Base-by-base conservation (phyloP, 192 early-diverging fungal genomes). In the Backusella tarrabulga region DNA sequence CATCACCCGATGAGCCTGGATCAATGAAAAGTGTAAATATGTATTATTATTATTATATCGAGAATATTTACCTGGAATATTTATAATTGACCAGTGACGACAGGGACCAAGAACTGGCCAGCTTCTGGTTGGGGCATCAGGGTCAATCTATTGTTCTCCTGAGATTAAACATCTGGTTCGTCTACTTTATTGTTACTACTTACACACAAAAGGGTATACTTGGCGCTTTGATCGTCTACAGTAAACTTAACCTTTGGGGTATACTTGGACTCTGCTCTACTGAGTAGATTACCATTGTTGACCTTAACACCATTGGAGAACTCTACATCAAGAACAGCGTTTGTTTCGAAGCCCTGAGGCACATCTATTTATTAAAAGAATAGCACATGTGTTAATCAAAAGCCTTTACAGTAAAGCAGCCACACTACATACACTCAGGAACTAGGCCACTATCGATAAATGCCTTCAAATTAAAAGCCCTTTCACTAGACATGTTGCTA, bases 81-180 rank as follows among this genome's bases (percentile, higher is more conserved):
- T 87, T 23, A 79, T 73, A 11, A 88, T 79, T 8, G 86, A 63
- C 89, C 87, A 88, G 72, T 90, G 89, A 66, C 89, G 86, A 71
- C 78, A 86, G 41, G 88, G 80, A 9, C 86, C 78, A 21, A 72
- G 74, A 21, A 73, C 77, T 34, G 85, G 85, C 42, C 86, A 56
- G 0, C n/a, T 56, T 36, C 83, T 80, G 56, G 82, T 82, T 3
- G 89, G 89, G 34, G 88, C 89, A 79, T 90, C 89, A 14, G 87
- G 87, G 71, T 90, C 89, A 21, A 79, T 78, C 87, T 87, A 72
- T 80, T 74, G 19, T 50, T 50, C n/a, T 50, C 19, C 19, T 50
- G 17, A 6, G 8, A 12, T 63, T 26, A 63, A 63, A 12, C 26
- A 9, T 29, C 26, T 21, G 54, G 8, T 21, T 54, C 50, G 4